Conservation (phyloP, 495 filamentous ascomycete species). For the Staphylotrichum tortipilum region DNA sequence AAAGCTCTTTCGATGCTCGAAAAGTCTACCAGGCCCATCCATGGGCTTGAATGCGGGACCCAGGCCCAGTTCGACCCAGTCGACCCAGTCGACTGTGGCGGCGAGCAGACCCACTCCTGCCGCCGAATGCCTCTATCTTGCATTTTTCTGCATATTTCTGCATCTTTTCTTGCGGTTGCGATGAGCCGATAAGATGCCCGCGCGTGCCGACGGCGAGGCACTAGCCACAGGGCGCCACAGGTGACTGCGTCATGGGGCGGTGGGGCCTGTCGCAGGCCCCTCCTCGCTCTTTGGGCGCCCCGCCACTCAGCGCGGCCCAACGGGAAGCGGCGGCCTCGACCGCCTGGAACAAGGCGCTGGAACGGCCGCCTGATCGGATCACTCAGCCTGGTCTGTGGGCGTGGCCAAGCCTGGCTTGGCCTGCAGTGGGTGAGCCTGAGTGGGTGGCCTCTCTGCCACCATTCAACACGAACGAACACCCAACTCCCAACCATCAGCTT, state of each 20-base stretch:
- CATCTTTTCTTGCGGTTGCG: too few relatives aligned
- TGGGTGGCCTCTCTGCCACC: too few relatives aligned
- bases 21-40: constrained; percentile 15
- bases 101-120: too few relatives aligned
- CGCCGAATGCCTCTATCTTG: too few relatives aligned
- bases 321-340: background rate
- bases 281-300: background rate
- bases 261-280: too few relatives aligned
- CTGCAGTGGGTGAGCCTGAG: too few relatives aligned
- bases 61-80: constrained; percentile 4
- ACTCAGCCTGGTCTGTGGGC: too few relatives aligned
- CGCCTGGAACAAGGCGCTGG: background rate
- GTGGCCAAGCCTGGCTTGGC: too few relatives aligned
- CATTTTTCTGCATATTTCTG: too few relatives aligned
- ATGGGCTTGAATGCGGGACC: constrained; percentile 6
- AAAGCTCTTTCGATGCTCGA: constrained; percentile 13
- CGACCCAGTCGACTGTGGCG: too few relatives aligned
- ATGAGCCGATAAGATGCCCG: background rate
- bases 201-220: constrained; percentile 1
- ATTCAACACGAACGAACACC: too few relatives aligned
- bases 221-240: constrained; percentile 14
- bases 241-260: constrained; percentile 17
- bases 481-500: too few relatives aligned
- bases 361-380: background rate
- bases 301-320: background rate